These are phyloP conservation scores for Eragrostis curvula DNA, from an alignment of 176 grass and related monocot genomes.

Conservation along the genomic window DNA sequence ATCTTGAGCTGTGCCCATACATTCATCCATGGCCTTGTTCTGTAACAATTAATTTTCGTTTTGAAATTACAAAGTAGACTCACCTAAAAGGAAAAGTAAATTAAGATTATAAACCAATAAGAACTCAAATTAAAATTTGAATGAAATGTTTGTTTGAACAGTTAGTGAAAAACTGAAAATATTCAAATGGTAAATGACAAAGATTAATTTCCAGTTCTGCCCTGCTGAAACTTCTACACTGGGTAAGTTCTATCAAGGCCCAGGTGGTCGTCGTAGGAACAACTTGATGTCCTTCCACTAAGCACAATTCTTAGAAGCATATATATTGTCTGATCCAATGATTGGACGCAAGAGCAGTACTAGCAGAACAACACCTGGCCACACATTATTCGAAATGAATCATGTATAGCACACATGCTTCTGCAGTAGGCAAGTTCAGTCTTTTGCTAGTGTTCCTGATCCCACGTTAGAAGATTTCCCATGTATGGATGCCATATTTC, in stretches of 20 bases:
- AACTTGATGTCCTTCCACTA: not conserved
- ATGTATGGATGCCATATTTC: not conserved
- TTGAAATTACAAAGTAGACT: not conserved
- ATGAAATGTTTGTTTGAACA: not conserved
- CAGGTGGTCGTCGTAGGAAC: not conserved
- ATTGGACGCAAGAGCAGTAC: not conserved
- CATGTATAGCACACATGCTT: constrained; percentile 5
- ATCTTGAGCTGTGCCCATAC: not conserved
- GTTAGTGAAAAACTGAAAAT: not conserved
- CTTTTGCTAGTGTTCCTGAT: not conserved
- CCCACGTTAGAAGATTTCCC: not conserved
- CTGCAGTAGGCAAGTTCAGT: not conserved
- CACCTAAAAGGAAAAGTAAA: not conserved
- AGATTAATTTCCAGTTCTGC: not conserved
- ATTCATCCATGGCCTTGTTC: not conserved
- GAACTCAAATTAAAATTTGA: not conserved
- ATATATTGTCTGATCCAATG: not conserved
- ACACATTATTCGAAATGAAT: not conserved
- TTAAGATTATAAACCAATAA: not conserved
- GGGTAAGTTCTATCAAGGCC: too few species aligned
- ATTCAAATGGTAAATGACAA: not conserved
- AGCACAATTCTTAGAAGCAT: not conserved
- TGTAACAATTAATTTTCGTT: not conserved
- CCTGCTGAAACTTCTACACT: not conserved
- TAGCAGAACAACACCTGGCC: not conserved